Conservation (phyloP, 2,329 filamentous ascomycete species). For the Cladophialophora bantiana region DNA sequence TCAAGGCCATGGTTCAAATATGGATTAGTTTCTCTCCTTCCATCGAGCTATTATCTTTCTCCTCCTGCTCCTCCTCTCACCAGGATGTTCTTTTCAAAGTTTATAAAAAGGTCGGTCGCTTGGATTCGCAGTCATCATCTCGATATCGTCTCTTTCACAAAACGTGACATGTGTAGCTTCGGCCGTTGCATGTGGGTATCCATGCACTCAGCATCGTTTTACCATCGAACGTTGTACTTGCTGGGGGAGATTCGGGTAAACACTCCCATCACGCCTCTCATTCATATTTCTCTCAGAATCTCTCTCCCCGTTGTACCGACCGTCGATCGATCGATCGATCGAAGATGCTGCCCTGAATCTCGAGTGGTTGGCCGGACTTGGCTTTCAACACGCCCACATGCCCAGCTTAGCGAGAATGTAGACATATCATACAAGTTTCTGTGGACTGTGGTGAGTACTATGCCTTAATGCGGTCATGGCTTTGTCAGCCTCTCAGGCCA, state of each 20-base stretch:
- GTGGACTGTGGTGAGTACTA: background rate
- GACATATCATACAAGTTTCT: too few relatives aligned
- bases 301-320: too few relatives aligned
- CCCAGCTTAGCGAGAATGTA: too few relatives aligned
- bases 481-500: background rate
- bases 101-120: background rate
- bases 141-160: background rate
- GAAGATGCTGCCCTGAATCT: too few relatives aligned
- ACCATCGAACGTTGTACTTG: background rate
- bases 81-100: background rate
- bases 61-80: background rate
- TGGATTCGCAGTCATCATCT: background rate
- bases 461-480: background rate
- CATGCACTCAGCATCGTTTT: background rate
- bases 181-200: background rate
- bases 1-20: slow-evolving; percentile 1
- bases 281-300: background rate
- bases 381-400: too few relatives aligned
- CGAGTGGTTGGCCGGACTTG: too few relatives aligned
- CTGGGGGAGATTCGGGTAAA: background rate
- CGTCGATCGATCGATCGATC: too few relatives aligned
- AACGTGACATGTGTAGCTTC: background rate
- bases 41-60: background rate
- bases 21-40: background rate
- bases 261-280: background rate